phyloP scores from a whole-genome alignment of 768 basidiomycete genomes.

The Amanita pallidorosea region DNA sequence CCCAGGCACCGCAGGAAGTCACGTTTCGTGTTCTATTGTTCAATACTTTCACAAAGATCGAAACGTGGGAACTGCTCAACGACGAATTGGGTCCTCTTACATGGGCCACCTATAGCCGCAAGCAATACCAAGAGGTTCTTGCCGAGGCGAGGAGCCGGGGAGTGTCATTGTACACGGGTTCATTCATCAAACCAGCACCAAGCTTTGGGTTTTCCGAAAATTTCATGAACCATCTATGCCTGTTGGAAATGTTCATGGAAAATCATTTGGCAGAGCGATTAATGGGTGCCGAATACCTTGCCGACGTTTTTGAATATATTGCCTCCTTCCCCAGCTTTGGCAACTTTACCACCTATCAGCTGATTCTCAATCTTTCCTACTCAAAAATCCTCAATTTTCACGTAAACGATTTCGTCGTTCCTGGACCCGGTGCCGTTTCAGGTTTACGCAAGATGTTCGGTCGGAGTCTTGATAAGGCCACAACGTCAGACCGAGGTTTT shows the following conservation, averaged over 20 bases:
- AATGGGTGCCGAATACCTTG: conserved; percentile 38
- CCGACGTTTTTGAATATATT: conserved; percentile 53
- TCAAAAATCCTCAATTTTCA: conserved; percentile 48
- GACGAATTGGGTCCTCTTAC: conserved; percentile 43
- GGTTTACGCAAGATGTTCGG: conserved; percentile 67
- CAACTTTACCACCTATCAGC: conserved; percentile 65
- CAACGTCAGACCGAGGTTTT: conserved; percentile 20
- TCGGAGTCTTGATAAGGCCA: conserved; percentile 21
- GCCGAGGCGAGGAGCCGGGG: conserved; percentile 24
- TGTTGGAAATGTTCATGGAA: conserved; percentile 52
- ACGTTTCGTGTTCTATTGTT: conserved; percentile 65
- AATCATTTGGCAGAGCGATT: conserved; percentile 40
- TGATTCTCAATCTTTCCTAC: conserved; percentile 50
- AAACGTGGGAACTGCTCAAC: conserved; percentile 58
- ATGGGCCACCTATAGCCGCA: conserved; percentile 47
- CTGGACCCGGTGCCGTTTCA: conserved; percentile 55
- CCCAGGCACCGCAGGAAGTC: conserved; percentile 47
- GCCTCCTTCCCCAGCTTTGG: conserved; percentile 60
- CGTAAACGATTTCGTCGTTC: conserved; percentile 57
- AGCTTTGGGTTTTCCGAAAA: conserved; percentile 33
- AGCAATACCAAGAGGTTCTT: conserved; percentile 44
- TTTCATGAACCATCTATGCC: conserved; percentile 52
- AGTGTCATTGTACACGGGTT: conserved; percentile 48
- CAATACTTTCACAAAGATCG: conserved; percentile 59
- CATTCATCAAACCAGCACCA: conserved; percentile 67